These are phyloP conservation scores for Lolium perenne DNA, from an alignment of 176 grass and related monocot species.

Conservation along the genomic window DNA sequence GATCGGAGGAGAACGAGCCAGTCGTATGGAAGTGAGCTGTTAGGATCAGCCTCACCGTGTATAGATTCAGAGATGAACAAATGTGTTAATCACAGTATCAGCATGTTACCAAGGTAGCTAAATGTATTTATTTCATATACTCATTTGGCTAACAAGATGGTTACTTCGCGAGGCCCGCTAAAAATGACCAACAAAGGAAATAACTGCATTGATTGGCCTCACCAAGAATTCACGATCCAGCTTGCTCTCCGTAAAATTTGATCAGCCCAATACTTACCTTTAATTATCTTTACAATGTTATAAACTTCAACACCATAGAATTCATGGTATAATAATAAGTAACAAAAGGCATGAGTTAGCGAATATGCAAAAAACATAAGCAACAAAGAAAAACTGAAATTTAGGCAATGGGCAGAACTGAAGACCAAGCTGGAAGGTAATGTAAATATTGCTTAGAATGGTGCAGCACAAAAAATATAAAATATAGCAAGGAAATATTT, in stretches of 20 bases:
- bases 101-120: no score
- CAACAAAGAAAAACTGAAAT: neutral
- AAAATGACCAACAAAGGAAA: neutral
- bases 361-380: neutral
- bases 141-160: neutral
- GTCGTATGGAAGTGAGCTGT: no score
- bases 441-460: neutral
- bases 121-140: neutral
- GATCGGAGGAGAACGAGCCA: neutral
- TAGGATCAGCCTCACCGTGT: no score
- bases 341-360: neutral
- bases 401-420: neutral
- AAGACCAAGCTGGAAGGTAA: neutral
- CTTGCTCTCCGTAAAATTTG: neutral
- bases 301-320: neutral
- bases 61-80: no score
- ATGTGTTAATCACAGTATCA: no score
- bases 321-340: neutral
- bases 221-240: neutral
- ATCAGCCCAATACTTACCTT: neutral
- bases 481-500: neutral
- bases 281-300: neutral
- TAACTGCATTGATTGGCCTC: neutral
- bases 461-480: neutral
- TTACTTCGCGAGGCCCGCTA: neutral